phyloP scores from a whole-genome alignment of 2,329 filamentous ascomycete species.

The Monilinia laxa region DNA sequence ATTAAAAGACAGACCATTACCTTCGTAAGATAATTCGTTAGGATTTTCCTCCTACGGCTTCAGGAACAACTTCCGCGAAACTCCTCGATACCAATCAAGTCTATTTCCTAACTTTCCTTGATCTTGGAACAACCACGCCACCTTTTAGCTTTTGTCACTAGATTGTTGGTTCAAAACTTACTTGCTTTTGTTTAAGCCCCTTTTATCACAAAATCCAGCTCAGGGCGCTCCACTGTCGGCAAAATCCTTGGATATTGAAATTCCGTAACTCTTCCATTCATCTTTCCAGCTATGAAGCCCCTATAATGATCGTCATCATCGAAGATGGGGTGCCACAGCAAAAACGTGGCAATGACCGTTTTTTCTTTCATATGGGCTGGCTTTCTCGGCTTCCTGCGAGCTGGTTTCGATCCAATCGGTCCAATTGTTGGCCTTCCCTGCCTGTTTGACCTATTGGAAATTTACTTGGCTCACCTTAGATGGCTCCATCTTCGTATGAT shows the following conservation, averaged over 20 bases:
- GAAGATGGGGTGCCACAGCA: conserved; percentile 20
- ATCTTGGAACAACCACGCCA: conserved; percentile 8
- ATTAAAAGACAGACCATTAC: too few relatives aligned
- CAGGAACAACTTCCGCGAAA: conserved; percentile 19
- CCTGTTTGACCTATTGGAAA: conserved; percentile 12
- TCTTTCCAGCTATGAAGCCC: conserved; percentile 10
- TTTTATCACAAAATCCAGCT: conserved; percentile 14
- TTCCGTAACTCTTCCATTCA: conserved; percentile 8
- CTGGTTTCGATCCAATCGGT: conserved; percentile 9
- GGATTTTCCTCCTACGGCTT: conserved; percentile 5
- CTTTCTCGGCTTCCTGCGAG: neutral
- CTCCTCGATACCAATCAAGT: conserved; percentile 10
- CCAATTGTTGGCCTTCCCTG: neutral
- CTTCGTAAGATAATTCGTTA: conserved; percentile 5
- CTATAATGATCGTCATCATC: conserved; percentile 21
- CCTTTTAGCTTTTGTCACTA: conserved; percentile 5
- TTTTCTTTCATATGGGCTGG: conserved; percentile 13
- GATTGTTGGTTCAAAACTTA: conserved; percentile 1
- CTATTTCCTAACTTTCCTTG: neutral
- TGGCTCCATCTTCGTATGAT: conserved; percentile 3
- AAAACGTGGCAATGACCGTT: conserved; percentile 21
- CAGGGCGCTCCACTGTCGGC: neutral
- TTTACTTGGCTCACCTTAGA: conserved; percentile 1
- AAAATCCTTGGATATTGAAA: neutral
- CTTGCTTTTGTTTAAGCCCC: conserved; percentile 15